A percentile compares a stretch with the other conserved stretches of the same genome.
phyloP scores from a whole-genome alignment of 2,329 filamentous ascomycete genomes.

The Aspergillus fructus region DNA sequence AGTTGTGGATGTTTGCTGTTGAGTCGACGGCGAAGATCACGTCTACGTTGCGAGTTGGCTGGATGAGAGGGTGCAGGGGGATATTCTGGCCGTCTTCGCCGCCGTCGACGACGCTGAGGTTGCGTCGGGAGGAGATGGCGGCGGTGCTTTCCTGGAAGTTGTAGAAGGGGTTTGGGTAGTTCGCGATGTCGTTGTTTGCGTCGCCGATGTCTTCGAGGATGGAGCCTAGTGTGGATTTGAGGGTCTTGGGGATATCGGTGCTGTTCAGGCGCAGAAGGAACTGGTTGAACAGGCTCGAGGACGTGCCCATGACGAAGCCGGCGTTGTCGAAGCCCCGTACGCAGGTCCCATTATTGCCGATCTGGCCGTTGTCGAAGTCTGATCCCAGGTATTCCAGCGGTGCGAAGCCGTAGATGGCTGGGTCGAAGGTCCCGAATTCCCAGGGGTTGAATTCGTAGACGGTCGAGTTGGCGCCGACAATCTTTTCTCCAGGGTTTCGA shows the following conservation, averaged over 20 bases:
- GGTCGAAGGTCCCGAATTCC: slow-evolving; percentile 76
- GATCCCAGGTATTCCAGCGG: slow-evolving; percentile 72
- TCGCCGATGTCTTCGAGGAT: slow-evolving; percentile 58
- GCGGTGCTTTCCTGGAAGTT: slow-evolving; percentile 58
- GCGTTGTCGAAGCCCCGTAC: slow-evolving; percentile 79
- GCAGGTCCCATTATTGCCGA: slow-evolving; percentile 61
- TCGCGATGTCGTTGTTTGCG: slow-evolving; percentile 71
- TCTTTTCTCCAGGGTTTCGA: slow-evolving; percentile 59
- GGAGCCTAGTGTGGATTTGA: slow-evolving; percentile 52
- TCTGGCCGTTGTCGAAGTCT: slow-evolving; percentile 63
- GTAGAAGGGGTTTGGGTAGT: slow-evolving; percentile 74
- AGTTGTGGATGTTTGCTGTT: slow-evolving; percentile 70
- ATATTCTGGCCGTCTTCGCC: slow-evolving; percentile 78
- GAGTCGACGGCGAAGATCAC: slow-evolving; percentile 80
- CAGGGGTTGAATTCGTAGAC: slow-evolving; percentile 77
- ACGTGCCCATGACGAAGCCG: slow-evolving; percentile 83
- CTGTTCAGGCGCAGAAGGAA: slow-evolving; percentile 66
- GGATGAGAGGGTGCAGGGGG: slow-evolving; percentile 73
- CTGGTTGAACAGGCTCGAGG: slow-evolving; percentile 79
- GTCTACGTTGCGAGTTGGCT: slow-evolving; percentile 68
- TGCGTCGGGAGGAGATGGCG: slow-evolving; percentile 48
- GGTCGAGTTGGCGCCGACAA: slow-evolving; percentile 69
- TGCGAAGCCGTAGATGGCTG: slow-evolving; percentile 68
- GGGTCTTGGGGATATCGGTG: slow-evolving; percentile 47
- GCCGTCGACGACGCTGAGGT: slow-evolving; percentile 74